Percentiles rank a stretch among this genome's conserved stretches.
phyloP scores from a whole-genome alignment of 2,329 filamentous ascomycete species.

The Sphaerulina vaccinii region DNA sequence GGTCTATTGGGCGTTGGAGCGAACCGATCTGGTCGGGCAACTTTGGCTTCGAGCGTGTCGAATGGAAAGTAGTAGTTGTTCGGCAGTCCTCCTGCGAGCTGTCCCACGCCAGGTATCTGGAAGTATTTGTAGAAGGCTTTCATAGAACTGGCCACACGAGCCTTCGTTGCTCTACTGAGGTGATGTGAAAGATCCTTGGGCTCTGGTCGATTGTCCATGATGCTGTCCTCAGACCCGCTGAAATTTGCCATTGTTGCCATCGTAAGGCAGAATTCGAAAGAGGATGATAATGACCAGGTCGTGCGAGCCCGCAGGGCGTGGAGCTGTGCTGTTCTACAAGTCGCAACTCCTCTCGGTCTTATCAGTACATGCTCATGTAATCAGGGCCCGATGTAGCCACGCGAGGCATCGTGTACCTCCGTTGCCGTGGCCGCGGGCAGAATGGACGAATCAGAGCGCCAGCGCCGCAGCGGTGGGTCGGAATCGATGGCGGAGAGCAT shows the following conservation, averaged over 20 bases:
- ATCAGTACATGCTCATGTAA: background rate
- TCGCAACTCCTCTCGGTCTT: background rate
- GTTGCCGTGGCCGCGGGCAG: background rate
- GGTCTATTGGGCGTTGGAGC: constrained; percentile 66
- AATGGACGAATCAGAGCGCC: background rate
- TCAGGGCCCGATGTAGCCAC: background rate
- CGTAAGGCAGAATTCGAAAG: background rate
- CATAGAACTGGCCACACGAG: constrained; percentile 63
- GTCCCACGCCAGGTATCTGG: constrained; percentile 59
- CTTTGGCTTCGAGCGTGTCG: constrained; percentile 82
- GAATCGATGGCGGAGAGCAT: background rate
- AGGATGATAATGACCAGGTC: background rate
- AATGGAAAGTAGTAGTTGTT: constrained; percentile 82
- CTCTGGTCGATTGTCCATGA: constrained; percentile 36
- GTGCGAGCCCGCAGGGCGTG: no score
- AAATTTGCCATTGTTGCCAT: background rate
- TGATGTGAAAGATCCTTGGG: constrained; percentile 79
- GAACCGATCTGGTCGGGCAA: constrained; percentile 73
- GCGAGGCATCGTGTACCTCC: background rate
- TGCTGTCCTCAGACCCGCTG: background rate
- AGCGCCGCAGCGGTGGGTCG: background rate
- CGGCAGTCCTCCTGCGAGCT: constrained; percentile 67
- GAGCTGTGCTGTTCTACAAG: no score
- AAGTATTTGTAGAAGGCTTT: constrained; percentile 90
- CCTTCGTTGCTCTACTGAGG: constrained; percentile 67